phyloP scores from a whole-genome alignment of 139 green algal genomes.

The Zygnema cylindricum region DNA sequence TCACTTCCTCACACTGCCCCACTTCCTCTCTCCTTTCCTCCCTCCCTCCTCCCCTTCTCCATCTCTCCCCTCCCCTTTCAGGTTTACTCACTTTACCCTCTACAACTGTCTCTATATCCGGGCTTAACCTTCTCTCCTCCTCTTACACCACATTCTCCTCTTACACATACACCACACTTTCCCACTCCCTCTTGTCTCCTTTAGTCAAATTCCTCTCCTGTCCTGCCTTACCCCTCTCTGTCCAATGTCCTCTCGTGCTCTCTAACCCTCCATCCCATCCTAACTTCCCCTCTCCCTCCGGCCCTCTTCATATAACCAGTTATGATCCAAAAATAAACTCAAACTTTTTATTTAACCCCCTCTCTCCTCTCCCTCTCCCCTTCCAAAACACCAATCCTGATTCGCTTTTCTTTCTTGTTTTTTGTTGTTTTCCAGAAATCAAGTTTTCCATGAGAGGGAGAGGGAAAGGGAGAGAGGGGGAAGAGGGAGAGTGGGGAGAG shows the following conservation, averaged over 20 bases:
- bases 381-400: too few relatives aligned
- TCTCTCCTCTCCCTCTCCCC: too few relatives aligned
- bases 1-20: too few relatives aligned
- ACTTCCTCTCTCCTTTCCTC: neutral
- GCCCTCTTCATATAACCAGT: too few relatives aligned
- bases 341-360: too few relatives aligned
- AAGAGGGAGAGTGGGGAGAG: neutral
- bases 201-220: too few relatives aligned
- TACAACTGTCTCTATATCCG: neutral
- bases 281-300: neutral
- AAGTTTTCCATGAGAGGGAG: too few relatives aligned
- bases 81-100: neutral
- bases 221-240: neutral
- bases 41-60: neutral
- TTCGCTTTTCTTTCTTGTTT: too few relatives aligned
- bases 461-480: neutral
- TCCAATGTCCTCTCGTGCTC: neutral
- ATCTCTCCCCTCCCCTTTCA: neutral
- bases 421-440: too few relatives aligned
- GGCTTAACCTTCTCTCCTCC: neutral
- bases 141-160: neutral
- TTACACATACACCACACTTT: too few relatives aligned
- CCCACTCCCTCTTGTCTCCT: too few relatives aligned
- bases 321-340: too few relatives aligned
- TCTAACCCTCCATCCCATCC: neutral